Evolutionary conservation across 768 basidiomycete species (phyloP).

Genomic region (Suillus bovinus): DNA sequence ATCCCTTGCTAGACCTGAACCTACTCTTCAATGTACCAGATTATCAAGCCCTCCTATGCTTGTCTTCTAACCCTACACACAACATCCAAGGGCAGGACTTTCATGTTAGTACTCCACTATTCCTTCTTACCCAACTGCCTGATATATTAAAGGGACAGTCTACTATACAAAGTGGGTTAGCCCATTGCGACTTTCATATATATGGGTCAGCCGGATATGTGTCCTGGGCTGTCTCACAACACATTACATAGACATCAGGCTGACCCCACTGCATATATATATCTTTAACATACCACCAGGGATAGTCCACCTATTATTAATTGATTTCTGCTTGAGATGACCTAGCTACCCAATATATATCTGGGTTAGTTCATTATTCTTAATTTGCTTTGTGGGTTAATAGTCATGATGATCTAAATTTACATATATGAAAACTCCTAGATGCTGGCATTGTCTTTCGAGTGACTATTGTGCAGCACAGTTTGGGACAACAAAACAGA

Average conservation of each 20-base stretch:
- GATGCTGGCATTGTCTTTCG: not conserved
- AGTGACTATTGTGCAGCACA: not conserved
- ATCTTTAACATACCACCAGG: not conserved
- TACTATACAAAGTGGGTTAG: not conserved
- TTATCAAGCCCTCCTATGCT: too few relatives aligned
- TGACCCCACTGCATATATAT: not conserved
- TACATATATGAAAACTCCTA: not conserved
- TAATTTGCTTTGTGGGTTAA: not conserved
- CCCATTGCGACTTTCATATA: too few relatives aligned
- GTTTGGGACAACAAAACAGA: not conserved
- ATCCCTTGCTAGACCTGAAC: too few relatives aligned
- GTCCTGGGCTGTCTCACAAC: not conserved
- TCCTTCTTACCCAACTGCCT: too few relatives aligned
- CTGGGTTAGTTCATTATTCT: too few relatives aligned
- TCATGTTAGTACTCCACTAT: too few relatives aligned
- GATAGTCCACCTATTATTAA: not conserved
- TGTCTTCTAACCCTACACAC: not conserved
- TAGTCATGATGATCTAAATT: not conserved
- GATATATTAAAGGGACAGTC: too few relatives aligned
- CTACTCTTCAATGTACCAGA: too few relatives aligned
- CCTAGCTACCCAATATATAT: not conserved
- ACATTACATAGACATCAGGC: not conserved
- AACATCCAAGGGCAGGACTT: too few relatives aligned
- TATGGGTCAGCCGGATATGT: too few relatives aligned
- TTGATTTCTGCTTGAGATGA: not conserved